These are phyloP conservation scores for Nannizzia gypsea DNA, from an alignment of 2,329 filamentous ascomycete species.

Conservation along the genomic window DNA sequence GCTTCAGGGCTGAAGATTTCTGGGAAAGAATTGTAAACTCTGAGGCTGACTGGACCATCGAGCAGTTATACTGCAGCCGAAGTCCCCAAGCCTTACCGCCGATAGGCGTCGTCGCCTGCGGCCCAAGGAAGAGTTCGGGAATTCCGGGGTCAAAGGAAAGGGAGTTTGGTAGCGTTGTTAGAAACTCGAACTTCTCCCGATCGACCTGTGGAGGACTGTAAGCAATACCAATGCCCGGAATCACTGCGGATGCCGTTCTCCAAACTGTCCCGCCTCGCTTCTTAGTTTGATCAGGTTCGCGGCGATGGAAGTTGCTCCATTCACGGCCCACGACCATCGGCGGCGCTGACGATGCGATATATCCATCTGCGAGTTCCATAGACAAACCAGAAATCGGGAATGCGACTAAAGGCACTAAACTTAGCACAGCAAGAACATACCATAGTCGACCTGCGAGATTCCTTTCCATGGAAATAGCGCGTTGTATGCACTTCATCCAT, in stretches of 20 bases:
- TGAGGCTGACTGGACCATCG: slow-evolving; percentile 7
- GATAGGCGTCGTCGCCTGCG: slow-evolving; percentile 7
- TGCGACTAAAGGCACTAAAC: slow-evolving; percentile 8
- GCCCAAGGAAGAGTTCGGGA: slow-evolving; percentile 9
- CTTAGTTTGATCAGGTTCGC: background rate
- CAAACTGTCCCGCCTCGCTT: background rate
- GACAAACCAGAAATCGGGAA: slow-evolving; percentile 13
- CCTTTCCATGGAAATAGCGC: background rate
- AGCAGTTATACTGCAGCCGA: slow-evolving; percentile 10
- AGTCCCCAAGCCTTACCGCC: slow-evolving; percentile 11
- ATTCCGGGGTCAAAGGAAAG: slow-evolving; percentile 1
- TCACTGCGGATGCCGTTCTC: background rate
- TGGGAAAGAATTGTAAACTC: slow-evolving; percentile 11
- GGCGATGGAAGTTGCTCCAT: background rate
- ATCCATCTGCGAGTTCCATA: slow-evolving; percentile 12
- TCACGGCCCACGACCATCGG: slow-evolving; percentile 8
- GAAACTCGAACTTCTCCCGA: background rate
- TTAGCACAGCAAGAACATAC: slow-evolving; percentile 6
- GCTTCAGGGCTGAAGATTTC: background rate
- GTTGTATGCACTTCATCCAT: background rate
- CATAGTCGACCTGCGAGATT: slow-evolving; percentile 5
- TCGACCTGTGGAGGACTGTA: slow-evolving; percentile 11
- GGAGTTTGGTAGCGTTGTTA: slow-evolving; percentile 6
- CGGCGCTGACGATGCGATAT: slow-evolving; percentile 7
- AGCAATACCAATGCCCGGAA: slow-evolving; percentile 10